Evolutionary conservation across 2,329 filamentous ascomycete genomes (phyloP).

Genomic region (Dactylellina parvicollis): DNA sequence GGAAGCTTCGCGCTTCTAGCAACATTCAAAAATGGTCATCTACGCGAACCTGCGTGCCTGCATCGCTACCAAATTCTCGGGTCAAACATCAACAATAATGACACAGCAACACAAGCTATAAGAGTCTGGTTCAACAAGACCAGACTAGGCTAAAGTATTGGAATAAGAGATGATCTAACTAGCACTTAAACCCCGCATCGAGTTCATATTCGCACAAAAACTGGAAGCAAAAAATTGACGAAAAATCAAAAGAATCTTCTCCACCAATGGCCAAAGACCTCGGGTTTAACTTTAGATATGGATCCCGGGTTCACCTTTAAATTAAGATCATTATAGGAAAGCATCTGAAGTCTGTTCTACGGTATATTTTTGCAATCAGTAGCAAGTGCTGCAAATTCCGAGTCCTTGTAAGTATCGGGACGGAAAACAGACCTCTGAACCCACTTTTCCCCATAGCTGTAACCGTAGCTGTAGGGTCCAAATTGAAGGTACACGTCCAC

Average conservation of each 20-base stretch:
- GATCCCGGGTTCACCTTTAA: neutral
- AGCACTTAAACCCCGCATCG: too few relatives aligned
- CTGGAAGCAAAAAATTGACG: too few relatives aligned
- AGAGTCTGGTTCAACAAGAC: neutral
- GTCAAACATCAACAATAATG: neutral
- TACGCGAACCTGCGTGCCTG: slow-evolving; percentile 2
- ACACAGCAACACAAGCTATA: neutral
- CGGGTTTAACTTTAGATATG: neutral
- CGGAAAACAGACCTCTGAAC: slow-evolving; percentile 3
- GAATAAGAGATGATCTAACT: too few relatives aligned
- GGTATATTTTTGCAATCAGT: neutral
- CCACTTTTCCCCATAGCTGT: neutral
- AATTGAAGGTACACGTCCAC: neutral
- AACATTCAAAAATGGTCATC: neutral
- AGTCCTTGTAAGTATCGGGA: neutral
- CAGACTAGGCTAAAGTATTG: too few relatives aligned
- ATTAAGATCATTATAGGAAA: neutral
- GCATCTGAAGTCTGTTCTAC: neutral
- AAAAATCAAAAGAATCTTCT: too few relatives aligned
- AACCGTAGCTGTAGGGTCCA: neutral
- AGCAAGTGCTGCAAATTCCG: neutral
- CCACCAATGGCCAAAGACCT: too few relatives aligned
- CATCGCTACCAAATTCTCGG: neutral
- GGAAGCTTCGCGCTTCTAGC: neutral
- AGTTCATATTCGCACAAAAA: too few relatives aligned